Conservation (phyloP, 2,329 filamentous ascomycete genomes). For the Fusarium falciforme region DNA sequence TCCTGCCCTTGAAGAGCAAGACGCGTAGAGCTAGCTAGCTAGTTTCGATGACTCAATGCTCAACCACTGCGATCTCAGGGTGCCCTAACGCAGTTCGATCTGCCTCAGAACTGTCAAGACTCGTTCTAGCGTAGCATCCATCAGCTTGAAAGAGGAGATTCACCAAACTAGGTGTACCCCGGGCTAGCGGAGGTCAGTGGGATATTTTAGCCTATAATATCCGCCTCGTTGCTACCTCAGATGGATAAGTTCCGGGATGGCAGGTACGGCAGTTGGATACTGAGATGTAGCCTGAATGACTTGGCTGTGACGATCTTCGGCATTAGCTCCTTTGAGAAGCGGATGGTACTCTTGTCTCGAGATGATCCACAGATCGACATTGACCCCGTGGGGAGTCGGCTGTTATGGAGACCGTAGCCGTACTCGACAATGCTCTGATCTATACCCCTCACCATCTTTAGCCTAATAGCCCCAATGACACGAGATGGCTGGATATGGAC, state of each 20-base stretch:
- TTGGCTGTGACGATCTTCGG: neutral
- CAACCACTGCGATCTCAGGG: neutral
- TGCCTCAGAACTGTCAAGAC: neutral
- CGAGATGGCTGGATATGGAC: neutral
- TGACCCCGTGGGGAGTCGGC: neutral
- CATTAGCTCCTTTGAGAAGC: neutral
- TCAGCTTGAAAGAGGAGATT: neutral
- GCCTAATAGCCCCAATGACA: neutral
- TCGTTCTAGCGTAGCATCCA: neutral
- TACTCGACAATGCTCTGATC: neutral
- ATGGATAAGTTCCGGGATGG: neutral
- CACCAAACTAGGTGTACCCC: neutral
- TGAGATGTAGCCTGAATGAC: neutral
- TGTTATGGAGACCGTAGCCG: neutral
- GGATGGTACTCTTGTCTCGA: neutral
- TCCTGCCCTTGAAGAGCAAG: neutral
- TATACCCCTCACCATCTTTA: neutral
- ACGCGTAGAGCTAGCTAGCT: neutral
- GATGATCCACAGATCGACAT: neutral
- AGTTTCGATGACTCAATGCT: neutral
- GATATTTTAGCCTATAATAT: neutral
- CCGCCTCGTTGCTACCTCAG: neutral
- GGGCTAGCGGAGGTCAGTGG: neutral
- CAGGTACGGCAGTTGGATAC: neutral
- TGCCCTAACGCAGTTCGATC: neutral